Percentiles rank a stretch among this genome's conserved stretches.
These are phyloP conservation scores for Aspergillus floridensis DNA, from an alignment of 2,329 filamentous ascomycete genomes.

Conservation along the genomic window DNA sequence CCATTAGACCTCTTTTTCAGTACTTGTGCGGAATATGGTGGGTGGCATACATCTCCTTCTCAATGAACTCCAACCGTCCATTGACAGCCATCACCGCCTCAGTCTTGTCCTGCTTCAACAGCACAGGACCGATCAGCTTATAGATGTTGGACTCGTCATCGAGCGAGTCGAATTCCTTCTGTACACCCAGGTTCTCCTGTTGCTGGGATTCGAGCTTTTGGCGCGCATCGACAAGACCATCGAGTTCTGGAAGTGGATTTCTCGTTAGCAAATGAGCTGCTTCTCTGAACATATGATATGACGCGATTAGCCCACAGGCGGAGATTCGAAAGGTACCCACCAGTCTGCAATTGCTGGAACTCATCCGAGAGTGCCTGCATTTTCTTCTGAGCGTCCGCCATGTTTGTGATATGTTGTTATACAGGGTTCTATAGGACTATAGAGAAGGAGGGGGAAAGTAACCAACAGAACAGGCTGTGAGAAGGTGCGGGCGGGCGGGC, in stretches of 20 bases:
- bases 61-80: conserved; percentile 85
- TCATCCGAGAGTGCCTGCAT: conserved; percentile 83
- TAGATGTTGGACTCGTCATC: conserved; percentile 85
- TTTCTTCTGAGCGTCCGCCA: conserved; percentile 72
- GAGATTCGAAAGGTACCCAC: conserved; percentile 45
- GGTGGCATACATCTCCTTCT: conserved; percentile 77
- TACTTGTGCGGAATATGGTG: neutral
- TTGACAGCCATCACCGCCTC: conserved; percentile 91
- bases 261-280: neutral
- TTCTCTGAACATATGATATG: conserved; percentile 7
- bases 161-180: conserved; percentile 82
- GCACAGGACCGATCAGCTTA: conserved; percentile 88
- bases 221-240: conserved; percentile 69
- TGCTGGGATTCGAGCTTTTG: conserved; percentile 91
- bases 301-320: neutral
- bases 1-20: neutral
- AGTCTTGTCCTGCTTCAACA: conserved; percentile 89
- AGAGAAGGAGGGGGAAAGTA: conserved; percentile 11
- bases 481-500: conserved; percentile 19
- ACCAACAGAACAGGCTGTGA: neutral
- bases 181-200: conserved; percentile 86
- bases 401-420: conserved; percentile 33
- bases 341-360: conserved; percentile 81
- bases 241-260: conserved; percentile 62
- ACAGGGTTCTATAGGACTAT: too few species aligned